These are phyloP conservation scores for Pseudoperonospora humuli DNA, from an alignment of 352 stramenopile species.

Conservation along the genomic window DNA sequence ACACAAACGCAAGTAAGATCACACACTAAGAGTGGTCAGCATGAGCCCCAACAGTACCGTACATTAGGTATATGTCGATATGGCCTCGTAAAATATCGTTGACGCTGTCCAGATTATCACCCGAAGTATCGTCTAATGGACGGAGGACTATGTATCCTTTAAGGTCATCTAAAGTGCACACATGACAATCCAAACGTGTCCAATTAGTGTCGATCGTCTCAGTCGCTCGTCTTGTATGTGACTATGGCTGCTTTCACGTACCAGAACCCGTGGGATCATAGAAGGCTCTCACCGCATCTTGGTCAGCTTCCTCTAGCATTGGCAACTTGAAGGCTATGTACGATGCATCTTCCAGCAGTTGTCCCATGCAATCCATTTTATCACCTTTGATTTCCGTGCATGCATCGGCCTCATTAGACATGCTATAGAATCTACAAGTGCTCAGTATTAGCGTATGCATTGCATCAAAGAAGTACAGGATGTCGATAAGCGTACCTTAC, in stretches of 20 bases:
- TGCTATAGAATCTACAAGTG: conserved; percentile 7
- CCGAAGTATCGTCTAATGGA: conserved; percentile 22
- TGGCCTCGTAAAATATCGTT: conserved; percentile 14
- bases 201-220: neutral
- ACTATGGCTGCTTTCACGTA: neutral
- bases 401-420: conserved; percentile 7
- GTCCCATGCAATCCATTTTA: conserved; percentile 9
- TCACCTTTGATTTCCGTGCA: conserved; percentile 5
- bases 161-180: conserved; percentile 17
- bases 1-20: conserved; percentile 4
- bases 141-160: conserved; percentile 32
- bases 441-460: neutral
- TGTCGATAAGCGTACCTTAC: conserved; percentile 10
- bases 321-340: conserved; percentile 21
- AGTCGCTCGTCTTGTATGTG: neutral
- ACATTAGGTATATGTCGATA: conserved; percentile 13
- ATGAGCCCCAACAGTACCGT: neutral
- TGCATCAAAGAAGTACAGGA: neutral
- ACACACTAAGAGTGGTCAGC: neutral
- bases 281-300: conserved; percentile 11
- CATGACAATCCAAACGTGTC: neutral
- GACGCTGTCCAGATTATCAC: conserved; percentile 11
- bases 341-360: conserved; percentile 22
- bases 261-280: conserved; percentile 20
- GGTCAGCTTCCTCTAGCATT: conserved; percentile 8